phyloP scores from a whole-genome alignment of 352 stramenopile genomes.

The Phytophthora cactorum region DNA sequence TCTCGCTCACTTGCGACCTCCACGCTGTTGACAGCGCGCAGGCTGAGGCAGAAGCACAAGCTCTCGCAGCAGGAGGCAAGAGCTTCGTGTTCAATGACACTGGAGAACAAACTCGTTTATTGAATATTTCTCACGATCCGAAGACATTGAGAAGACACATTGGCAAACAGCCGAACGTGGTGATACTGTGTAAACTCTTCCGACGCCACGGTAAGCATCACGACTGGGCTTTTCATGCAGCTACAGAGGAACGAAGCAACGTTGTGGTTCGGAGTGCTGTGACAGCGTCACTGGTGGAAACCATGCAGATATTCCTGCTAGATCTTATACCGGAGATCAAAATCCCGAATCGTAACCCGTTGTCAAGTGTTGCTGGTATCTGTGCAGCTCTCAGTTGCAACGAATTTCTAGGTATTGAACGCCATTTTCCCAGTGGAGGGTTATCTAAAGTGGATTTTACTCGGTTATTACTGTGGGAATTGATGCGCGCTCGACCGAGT shows the following conservation, averaged over 20 bases:
- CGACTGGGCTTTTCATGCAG: constrained; percentile 50
- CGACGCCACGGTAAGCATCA: constrained; percentile 28
- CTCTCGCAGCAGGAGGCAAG: constrained; percentile 32
- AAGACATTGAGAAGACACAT: constrained; percentile 19
- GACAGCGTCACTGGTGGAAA: constrained; percentile 48
- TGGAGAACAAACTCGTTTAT: constrained; percentile 31
- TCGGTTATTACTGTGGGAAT: constrained; percentile 49
- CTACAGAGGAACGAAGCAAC: constrained; percentile 28
- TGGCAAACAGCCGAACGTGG: constrained; percentile 41
- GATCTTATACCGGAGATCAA: constrained; percentile 78
- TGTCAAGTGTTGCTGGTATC: constrained; percentile 68
- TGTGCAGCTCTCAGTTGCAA: constrained; percentile 62
- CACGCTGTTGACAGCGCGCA: constrained; percentile 30
- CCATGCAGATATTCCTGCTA: constrained; percentile 66
- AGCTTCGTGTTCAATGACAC: constrained; percentile 27
- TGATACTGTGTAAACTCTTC: constrained; percentile 67
- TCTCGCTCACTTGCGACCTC: constrained; percentile 51
- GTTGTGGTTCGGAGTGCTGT: constrained; percentile 52
- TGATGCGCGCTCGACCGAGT: constrained; percentile 52
- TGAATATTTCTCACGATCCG: constrained; percentile 36
- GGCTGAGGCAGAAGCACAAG: constrained; percentile 33
- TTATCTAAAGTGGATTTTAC: constrained; percentile 61
- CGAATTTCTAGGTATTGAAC: constrained; percentile 66
- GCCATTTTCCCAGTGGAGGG: constrained; percentile 48
- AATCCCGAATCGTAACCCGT: constrained; percentile 62